Conservation (phyloP, 1,139 yeast genomes). For the Chernovozyma aurita region DNA sequence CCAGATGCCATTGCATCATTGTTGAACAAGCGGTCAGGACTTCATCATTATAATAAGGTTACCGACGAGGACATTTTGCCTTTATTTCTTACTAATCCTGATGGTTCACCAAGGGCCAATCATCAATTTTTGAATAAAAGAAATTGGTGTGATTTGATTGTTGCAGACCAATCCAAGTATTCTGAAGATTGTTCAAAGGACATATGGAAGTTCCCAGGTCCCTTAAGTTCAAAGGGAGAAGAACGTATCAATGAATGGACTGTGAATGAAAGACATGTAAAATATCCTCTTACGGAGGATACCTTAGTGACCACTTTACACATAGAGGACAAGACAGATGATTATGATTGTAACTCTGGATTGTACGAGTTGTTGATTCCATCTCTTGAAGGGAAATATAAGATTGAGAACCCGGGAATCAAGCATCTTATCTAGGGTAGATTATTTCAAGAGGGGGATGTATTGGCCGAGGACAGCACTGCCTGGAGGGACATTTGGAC, state of each 20-base stretch:
- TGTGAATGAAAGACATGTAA: slow-evolving; percentile 20
- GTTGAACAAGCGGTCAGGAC: slow-evolving; percentile 57
- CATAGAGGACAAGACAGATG: slow-evolving; percentile 60
- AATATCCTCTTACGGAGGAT: slow-evolving; percentile 52
- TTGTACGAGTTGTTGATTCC: slow-evolving; percentile 74
- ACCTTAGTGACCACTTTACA: slow-evolving; percentile 67
- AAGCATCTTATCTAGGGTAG: slow-evolving; percentile 24
- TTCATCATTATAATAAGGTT: slow-evolving; percentile 58
- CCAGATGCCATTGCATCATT: slow-evolving; percentile 79
- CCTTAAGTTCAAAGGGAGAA: slow-evolving; percentile 14
- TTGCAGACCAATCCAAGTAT: slow-evolving; percentile 35
- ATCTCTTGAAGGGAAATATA: slow-evolving; percentile 35
- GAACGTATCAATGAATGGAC: slow-evolving; percentile 8
- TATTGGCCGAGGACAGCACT: too few species aligned
- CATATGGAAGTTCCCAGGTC: slow-evolving; percentile 28
- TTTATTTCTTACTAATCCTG: slow-evolving; percentile 58
- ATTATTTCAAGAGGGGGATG: too few species aligned
- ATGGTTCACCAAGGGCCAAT: slow-evolving; percentile 52
- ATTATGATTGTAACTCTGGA: slow-evolving; percentile 50
- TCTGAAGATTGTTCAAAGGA: slow-evolving; percentile 10
- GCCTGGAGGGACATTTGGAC: too few species aligned
- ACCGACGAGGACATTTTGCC: slow-evolving; percentile 83
- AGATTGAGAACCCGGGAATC: slow-evolving; percentile 29
- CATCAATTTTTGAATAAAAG: slow-evolving; percentile 68
- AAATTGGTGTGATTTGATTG: slow-evolving; percentile 59